Evolutionary conservation across 2,329 filamentous ascomycete species (phyloP), one percentile per base, ranked within the genome.

Genomic region (Ophiostoma pallidulum): DNA sequence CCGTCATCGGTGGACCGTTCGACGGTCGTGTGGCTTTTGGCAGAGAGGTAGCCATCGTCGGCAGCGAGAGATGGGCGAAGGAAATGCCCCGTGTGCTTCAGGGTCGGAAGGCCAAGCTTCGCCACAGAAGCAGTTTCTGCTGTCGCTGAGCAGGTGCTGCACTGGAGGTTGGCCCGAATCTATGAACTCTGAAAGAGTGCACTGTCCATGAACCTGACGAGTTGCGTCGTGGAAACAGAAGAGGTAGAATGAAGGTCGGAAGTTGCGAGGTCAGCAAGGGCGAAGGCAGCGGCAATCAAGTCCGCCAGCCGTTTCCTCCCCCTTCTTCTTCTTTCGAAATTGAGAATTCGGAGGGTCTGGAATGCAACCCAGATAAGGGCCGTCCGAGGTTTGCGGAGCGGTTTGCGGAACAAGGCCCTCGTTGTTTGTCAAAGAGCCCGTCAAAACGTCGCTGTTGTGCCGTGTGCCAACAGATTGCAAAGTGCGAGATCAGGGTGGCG

Each of bases 1-100:
- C 78, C 53, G 80, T 75, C 26, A 78, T 80, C 14, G 87, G 84
- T 41, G 87, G 84, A 50, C 80, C 83, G 57, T 81, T 71, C 8
- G 83, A 80, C 22, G 80, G 75, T 63, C 82, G 76, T 16, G 82
- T 75, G 22, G 80, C 75, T 62, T 80, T 75, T 46, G 84, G 83
- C 43, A 86, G 70, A 37, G 82, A 70, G 46, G 81, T 80, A 48
- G 77, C 64, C 73, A 78, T 78, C 51, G 53, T 35, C 54, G 31
- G 41, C 20, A 41, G 41, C 45, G 50, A 22, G 45, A 40, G 36
- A 18, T 47, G 18, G 48, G 31, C 6, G 24, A 10, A 5, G 24
- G 24, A n/a, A n/a, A n/a, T n/a, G n/a, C n/a, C 24, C 24, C 6
- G 24, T 28, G 5, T 28, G 10, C 6, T 10, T 28, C 24, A 28